These are phyloP conservation scores for Pythium plurisporium DNA, from an alignment of 352 stramenopile species.

Conservation along the genomic window DNA sequence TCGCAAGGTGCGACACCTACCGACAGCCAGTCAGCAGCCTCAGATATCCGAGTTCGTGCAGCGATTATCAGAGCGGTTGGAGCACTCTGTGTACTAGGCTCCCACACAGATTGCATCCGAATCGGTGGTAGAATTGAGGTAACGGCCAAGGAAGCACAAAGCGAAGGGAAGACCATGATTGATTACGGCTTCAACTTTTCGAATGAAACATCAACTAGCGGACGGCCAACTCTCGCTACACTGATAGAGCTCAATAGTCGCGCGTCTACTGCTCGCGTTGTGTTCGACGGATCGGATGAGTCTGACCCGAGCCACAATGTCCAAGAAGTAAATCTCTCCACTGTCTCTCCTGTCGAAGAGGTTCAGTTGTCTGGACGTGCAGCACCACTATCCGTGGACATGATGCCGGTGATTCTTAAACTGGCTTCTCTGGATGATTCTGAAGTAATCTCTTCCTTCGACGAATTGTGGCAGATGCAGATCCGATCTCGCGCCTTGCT, in stretches of 20 bases:
- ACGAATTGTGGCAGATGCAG: slow-evolving; percentile 79
- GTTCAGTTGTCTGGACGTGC: slow-evolving; percentile 55
- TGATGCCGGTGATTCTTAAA: slow-evolving; percentile 83
- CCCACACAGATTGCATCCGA: slow-evolving; percentile 79
- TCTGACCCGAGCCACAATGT: slow-evolving; percentile 81
- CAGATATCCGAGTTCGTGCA: slow-evolving; percentile 60
- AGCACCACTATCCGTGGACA: slow-evolving; percentile 46
- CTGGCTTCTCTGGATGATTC: slow-evolving; percentile 72
- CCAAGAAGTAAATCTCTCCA: slow-evolving; percentile 69
- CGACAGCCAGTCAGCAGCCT: slow-evolving; percentile 13
- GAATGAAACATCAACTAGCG: slow-evolving; percentile 12
- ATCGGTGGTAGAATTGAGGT: slow-evolving; percentile 77
- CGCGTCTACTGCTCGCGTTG: slow-evolving; percentile 64
- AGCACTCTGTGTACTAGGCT: slow-evolving; percentile 77
- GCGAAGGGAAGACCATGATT: slow-evolving; percentile 23
- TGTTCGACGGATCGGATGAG: slow-evolving; percentile 64
- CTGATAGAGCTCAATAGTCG: slow-evolving; percentile 70
- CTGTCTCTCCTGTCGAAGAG: slow-evolving; percentile 73
- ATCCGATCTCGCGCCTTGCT: slow-evolving; percentile 81
- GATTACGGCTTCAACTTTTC: slow-evolving; percentile 58
- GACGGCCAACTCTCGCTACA: slow-evolving; percentile 51
- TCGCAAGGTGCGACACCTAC: neutral
- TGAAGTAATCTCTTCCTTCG: slow-evolving; percentile 57
- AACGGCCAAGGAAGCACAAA: slow-evolving; percentile 34
- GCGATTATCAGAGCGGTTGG: slow-evolving; percentile 78